Conservation (phyloP, 2,329 filamentous ascomycete genomes). For the Xylaria sp. region DNA sequence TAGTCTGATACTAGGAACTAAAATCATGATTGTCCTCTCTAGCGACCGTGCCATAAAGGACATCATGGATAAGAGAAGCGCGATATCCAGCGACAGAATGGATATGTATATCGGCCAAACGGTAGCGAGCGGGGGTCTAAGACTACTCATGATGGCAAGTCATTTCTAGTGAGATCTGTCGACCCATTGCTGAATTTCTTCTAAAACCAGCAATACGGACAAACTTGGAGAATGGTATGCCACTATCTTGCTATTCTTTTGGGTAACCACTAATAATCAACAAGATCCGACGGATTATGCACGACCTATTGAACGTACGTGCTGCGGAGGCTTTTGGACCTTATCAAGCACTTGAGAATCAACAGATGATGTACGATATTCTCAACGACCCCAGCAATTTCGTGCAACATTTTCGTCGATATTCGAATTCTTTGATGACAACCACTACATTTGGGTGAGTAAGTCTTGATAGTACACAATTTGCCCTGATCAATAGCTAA, state of each 20-base stretch:
- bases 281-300: constrained; percentile 50
- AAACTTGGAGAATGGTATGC: constrained; percentile 44
- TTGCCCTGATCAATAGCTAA: neutral
- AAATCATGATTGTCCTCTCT: constrained; percentile 58
- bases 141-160: constrained; percentile 33
- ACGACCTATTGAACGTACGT: constrained; percentile 57
- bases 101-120: constrained; percentile 55
- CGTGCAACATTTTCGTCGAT: constrained; percentile 55
- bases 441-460: constrained; percentile 59
- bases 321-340: constrained; percentile 58
- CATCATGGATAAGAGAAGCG: constrained; percentile 59
- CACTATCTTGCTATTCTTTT: neutral
- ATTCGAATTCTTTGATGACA: constrained; percentile 57
- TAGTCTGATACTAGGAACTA: constrained; percentile 59
- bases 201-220: constrained; percentile 38
- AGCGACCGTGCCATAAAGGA: constrained; percentile 58
- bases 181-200: neutral
- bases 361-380: constrained; percentile 57
- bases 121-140: constrained; percentile 29
- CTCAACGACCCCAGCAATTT: neutral
- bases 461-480: neutral
- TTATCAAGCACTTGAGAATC: constrained; percentile 64
- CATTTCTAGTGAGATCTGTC: neutral
- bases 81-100: constrained; percentile 58
- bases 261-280: neutral